Evolutionary conservation across 192 early-diverging fungal species (phyloP).

Genomic region (Linnemannia zychae): DNA sequence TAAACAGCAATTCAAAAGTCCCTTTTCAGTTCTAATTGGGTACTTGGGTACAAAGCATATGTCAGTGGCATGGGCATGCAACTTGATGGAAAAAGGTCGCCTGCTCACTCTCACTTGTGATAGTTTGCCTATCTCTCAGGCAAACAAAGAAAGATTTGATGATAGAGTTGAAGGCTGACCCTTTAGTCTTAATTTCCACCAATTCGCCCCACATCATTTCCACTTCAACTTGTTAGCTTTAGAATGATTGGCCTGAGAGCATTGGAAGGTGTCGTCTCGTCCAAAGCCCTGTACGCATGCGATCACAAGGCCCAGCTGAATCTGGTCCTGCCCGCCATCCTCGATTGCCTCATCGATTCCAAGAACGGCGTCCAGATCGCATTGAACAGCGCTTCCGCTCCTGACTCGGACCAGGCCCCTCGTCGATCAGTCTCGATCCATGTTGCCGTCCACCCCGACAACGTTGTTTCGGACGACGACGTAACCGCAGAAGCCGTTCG

Average conservation of each 20-base stretch:
- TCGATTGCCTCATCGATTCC: constrained; percentile 53
- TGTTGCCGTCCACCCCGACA: constrained; percentile 40
- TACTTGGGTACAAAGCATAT: constrained; percentile 1
- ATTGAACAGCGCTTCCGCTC: neutral
- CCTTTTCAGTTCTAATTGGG: neutral
- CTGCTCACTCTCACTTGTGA: neutral
- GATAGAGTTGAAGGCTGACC: neutral
- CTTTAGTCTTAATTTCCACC: neutral
- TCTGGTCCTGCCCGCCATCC: constrained; percentile 70
- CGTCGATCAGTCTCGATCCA: constrained; percentile 44
- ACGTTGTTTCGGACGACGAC: constrained; percentile 36
- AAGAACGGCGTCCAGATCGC: constrained; percentile 31
- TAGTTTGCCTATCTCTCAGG: neutral
- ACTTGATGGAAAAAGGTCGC: neutral
- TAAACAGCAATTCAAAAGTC: neutral
- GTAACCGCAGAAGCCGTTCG: constrained; percentile 52
- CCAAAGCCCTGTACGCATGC: constrained; percentile 71
- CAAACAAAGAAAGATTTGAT: neutral
- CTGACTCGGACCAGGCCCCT: neutral
- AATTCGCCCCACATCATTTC: neutral
- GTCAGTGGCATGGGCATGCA: neutral
- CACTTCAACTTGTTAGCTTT: constrained; percentile 27
- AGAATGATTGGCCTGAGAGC: constrained; percentile 72
- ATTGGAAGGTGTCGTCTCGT: constrained; percentile 72
- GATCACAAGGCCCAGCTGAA: constrained; percentile 73